Evolutionary conservation across 352 stramenopile genomes (phyloP).

Genomic region (Aphanomyces invadans): DNA sequence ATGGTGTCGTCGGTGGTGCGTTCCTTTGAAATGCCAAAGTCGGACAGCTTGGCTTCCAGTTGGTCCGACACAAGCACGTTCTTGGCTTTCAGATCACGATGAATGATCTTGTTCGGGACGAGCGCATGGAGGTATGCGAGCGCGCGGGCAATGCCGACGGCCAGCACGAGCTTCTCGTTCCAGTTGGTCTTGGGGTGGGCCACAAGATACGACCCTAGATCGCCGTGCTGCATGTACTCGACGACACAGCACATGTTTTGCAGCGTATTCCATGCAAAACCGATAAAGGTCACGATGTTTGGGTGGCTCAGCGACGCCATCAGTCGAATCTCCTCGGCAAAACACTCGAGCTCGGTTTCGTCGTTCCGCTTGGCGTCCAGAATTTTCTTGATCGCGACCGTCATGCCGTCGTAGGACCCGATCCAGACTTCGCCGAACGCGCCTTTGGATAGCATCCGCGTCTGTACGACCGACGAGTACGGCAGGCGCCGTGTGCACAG

Average conservation of each 20-base stretch:
- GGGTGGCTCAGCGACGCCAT: slow-evolving; percentile 68
- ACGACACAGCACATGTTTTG: slow-evolving; percentile 66
- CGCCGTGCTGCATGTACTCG: slow-evolving; percentile 71
- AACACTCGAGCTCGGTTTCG: slow-evolving; percentile 73
- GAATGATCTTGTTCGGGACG: slow-evolving; percentile 44
- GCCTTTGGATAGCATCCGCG: slow-evolving; percentile 65
- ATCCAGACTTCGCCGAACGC: slow-evolving; percentile 76
- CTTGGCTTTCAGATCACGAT: slow-evolving; percentile 74
- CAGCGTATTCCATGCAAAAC: slow-evolving; percentile 71
- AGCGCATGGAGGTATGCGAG: slow-evolving; percentile 73
- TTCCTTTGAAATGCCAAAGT: slow-evolving; percentile 76
- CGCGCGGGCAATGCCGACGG: slow-evolving; percentile 66
- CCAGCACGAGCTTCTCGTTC: slow-evolving; percentile 75
- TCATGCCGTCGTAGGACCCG: slow-evolving; percentile 61
- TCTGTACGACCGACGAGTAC: slow-evolving; percentile 68
- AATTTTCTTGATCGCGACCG: slow-evolving; percentile 77
- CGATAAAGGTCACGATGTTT: slow-evolving; percentile 73
- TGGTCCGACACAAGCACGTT: slow-evolving; percentile 65
- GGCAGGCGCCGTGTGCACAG: slow-evolving; percentile 48
- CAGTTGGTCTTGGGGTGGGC: slow-evolving; percentile 65
- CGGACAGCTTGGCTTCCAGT: slow-evolving; percentile 60
- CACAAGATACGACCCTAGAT: slow-evolving; percentile 56
- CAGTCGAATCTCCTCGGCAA: slow-evolving; percentile 75
- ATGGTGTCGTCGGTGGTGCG: slow-evolving; percentile 68
- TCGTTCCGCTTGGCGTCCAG: slow-evolving; percentile 74